Conservation (phyloP, 768 basidiomycete species). For the Rhodosporidiobolus odoratus region DNA sequence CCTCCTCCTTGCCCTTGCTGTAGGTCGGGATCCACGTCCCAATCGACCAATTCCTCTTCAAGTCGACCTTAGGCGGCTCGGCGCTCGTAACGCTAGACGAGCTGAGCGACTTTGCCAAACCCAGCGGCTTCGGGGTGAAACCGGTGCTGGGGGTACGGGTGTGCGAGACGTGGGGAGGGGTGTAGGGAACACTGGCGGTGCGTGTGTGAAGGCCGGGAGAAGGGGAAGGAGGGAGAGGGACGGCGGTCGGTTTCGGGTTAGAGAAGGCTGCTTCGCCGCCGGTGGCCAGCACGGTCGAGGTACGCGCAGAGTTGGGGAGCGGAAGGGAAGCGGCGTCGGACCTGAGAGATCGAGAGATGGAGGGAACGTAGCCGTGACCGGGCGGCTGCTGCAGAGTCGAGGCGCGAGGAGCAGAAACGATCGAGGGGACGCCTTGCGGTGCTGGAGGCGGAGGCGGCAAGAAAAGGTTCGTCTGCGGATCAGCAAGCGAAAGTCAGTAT, state of each 20-base stretch:
- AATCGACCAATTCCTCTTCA: slow-evolving; percentile 12
- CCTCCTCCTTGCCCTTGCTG: background rate
- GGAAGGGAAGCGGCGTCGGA: background rate
- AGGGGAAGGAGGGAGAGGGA: background rate
- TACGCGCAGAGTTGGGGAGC: background rate
- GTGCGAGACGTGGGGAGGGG: background rate
- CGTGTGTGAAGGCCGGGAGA: background rate
- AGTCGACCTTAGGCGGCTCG: slow-evolving; percentile 18
- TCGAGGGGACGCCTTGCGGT: background rate
- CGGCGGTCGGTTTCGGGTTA: slow-evolving; percentile 6
- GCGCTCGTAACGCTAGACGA: background rate
- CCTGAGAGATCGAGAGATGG: background rate
- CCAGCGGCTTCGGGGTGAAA: background rate
- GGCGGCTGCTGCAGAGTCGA: background rate
- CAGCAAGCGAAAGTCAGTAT: background rate
- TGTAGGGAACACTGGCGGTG: background rate
- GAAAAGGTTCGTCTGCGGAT: background rate
- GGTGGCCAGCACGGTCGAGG: background rate
- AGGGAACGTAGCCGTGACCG: background rate
- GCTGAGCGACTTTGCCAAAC: background rate
- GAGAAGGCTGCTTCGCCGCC: slow-evolving; percentile 12
- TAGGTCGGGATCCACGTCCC: slow-evolving; percentile 7
- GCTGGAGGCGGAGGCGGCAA: background rate
- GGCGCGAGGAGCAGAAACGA: background rate
- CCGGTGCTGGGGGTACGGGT: background rate